Evolutionary conservation across 2,329 filamentous ascomycete genomes (phyloP), one percentile per base, ranked within the genome.

Genomic region (Ceratocystis ficicola): DNA sequence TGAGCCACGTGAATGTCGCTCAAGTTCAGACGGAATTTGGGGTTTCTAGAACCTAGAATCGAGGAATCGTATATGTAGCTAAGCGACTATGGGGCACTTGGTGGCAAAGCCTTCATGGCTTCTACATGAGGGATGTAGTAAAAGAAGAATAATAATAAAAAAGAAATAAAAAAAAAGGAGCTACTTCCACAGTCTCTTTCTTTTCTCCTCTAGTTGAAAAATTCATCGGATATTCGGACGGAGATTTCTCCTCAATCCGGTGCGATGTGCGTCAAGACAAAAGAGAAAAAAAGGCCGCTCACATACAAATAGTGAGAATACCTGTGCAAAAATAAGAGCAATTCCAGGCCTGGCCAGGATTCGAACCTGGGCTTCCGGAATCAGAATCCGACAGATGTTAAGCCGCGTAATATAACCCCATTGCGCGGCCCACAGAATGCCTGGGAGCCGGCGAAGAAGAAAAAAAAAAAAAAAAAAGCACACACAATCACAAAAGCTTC

Each of bases 341-440:
- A 20, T 3, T 1, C 52, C 6, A 66, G 65, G 65, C 62, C 65
- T 32, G 64, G 64, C 65, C 65, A 66, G 65, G 65, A 64, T 61
- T 66, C 52, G 65, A 64, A 66, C 65, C 65, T 64, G 65, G 65
- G 62, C 62, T 64, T 66, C 64, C 60, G 65, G 65, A 66, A 66
- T 63, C 64, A 65, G 44, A 65, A 65, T 52, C 64, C 64, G 59
- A n/a, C n/a, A n/a, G n/a, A n/a, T 66, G 64, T 66, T 66, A 41
- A 44, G 62, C 65, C 65, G 25, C 57, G 8, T 10, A 36, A 15
- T 17, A 17, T 50, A 30, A 2, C 28, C 30, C 22, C 10, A 22
- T 7, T 2, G 7, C 17, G 3, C 6, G 5, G 52, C 52, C 4
- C 2, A 8, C 1, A 30, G 17, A 28, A 2, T 1, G 22, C 5